Evolutionary conservation across 2,329 filamentous ascomycete species (phyloP).

Genomic region (Blumeria hordei): DNA sequence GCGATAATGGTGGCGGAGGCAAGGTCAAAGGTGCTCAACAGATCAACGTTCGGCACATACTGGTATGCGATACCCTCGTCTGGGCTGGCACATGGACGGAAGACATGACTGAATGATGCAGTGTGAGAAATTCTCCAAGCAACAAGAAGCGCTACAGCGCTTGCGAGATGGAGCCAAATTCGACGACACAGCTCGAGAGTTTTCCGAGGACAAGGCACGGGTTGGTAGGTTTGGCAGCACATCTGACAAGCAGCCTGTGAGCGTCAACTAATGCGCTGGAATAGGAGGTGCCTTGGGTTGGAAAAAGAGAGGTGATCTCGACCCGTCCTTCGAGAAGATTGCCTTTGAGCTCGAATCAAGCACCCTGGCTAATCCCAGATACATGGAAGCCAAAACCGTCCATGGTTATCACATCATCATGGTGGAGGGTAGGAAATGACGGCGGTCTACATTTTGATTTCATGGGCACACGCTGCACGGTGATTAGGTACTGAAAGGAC

Average conservation of each 20-base stretch:
- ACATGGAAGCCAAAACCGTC: slow-evolving; percentile 46
- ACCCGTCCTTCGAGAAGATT: slow-evolving; percentile 46
- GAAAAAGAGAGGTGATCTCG: slow-evolving; percentile 43
- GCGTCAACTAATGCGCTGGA: neutral
- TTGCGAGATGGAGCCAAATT: slow-evolving; percentile 43
- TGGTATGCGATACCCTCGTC: slow-evolving; percentile 7
- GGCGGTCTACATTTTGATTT: neutral
- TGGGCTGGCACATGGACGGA: neutral
- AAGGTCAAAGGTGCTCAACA: slow-evolving; percentile 37
- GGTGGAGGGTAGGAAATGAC: slow-evolving; percentile 24
- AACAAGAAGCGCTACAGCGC: slow-evolving; percentile 50
- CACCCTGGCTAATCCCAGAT: slow-evolving; percentile 36
- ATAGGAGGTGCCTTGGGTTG: slow-evolving; percentile 47
- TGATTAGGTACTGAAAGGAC: no score
- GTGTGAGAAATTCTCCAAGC: slow-evolving; percentile 56
- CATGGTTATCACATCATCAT: slow-evolving; percentile 66
- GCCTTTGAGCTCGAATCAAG: slow-evolving; percentile 46
- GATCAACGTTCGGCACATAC: slow-evolving; percentile 52
- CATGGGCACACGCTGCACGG: no score
- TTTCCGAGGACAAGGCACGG: slow-evolving; percentile 54
- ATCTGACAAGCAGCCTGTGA: neutral
- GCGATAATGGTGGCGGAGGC: slow-evolving; percentile 13
- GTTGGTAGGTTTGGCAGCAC: slow-evolving; percentile 22
- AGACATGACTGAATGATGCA: slow-evolving; percentile 10
- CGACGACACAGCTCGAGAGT: slow-evolving; percentile 47